Base-by-base conservation (phyloP, 179 eudicot species). In the Silene coronaria region DNA sequence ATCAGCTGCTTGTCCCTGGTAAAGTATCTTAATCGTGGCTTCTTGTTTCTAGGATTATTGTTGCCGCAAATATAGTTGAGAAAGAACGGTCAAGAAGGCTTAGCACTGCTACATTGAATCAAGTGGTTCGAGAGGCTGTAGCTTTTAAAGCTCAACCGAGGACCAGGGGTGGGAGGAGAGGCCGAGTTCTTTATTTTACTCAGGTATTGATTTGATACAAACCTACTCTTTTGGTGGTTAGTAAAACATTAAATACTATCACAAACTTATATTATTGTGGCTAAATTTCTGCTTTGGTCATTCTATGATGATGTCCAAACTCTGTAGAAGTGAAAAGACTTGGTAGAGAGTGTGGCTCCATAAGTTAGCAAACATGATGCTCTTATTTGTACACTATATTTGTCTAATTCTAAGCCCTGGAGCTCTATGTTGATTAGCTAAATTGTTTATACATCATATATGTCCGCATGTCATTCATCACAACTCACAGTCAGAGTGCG, bases 81-180 rank as follows among this genome's bases (percentile, higher is more conserved):
- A 95, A 91, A 69, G 99, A 95, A 86, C 86, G 99, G 81, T 82
- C 97, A 66, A 91, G 92, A 82, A 86, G 99, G 82, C 82, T 95
- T 71, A 82, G 87, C 72, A 95, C 99, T 27, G 89, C 96, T 70
- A 88, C 85, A 34, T 59, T 95, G 72, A 95, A 95, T 87, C 99
- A 95, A 86, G 95, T 95, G 58, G 87, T 87, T 45, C 84, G 79
- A 57, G 99, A 93, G 82, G 97, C 97, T 67, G 89, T 88, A 78
- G 97, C 99, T 74, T 92, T 95, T 72, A 95, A 92, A 81, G 77
- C 99, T 77, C 99, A 97, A 75, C 97, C 99, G 59, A 88, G 91
- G 86, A 95, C 93, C 63, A 80, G 99, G 80, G 96, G 90, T 69
- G 99, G 99, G 34, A 92, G 86, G 87, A 87, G 99, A 84, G 99